Evolutionary conservation across 257 asterid species (phyloP).

Genomic region (Solanum acaule): DNA sequence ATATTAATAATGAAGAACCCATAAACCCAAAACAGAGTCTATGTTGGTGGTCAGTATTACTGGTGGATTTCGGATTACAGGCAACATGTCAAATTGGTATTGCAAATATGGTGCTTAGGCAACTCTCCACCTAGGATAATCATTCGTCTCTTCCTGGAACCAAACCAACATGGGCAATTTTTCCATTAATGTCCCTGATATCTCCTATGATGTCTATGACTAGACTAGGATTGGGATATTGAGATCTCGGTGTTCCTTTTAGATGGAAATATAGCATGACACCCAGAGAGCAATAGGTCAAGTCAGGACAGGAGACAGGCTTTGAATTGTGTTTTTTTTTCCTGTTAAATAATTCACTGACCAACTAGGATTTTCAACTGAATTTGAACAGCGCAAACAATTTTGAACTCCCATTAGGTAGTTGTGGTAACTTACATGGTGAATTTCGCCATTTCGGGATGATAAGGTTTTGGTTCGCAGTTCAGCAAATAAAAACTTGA

Average conservation of each 20-base stretch:
- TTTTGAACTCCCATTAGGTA: not conserved
- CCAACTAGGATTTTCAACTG: not conserved
- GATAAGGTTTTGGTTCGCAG: not conserved
- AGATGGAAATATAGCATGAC: slow-evolving; percentile 82
- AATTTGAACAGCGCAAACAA: not conserved
- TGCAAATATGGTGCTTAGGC: slow-evolving; percentile 91
- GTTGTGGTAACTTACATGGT: not conserved
- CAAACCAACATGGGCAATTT: slow-evolving; percentile 69
- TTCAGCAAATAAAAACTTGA: not conserved
- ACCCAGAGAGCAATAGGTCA: not conserved
- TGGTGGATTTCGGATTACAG: not conserved
- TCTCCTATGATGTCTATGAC: slow-evolving; percentile 85
- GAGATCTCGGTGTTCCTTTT: not conserved
- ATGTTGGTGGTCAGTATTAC: not conserved
- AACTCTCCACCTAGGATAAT: slow-evolving; percentile 89
- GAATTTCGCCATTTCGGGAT: not conserved
- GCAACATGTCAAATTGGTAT: slow-evolving; percentile 61
- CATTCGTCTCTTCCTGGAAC: slow-evolving; percentile 68
- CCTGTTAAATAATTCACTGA: not conserved
- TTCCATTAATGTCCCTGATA: slow-evolving; percentile 69
- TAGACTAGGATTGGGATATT: slow-evolving; percentile 54
- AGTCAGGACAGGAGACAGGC: not conserved
- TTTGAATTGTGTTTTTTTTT: not conserved
- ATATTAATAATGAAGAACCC: not conserved
- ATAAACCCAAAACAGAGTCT: not conserved